Conservation (phyloP, 257 asterid genomes). For the Penstemon davidsonii region DNA sequence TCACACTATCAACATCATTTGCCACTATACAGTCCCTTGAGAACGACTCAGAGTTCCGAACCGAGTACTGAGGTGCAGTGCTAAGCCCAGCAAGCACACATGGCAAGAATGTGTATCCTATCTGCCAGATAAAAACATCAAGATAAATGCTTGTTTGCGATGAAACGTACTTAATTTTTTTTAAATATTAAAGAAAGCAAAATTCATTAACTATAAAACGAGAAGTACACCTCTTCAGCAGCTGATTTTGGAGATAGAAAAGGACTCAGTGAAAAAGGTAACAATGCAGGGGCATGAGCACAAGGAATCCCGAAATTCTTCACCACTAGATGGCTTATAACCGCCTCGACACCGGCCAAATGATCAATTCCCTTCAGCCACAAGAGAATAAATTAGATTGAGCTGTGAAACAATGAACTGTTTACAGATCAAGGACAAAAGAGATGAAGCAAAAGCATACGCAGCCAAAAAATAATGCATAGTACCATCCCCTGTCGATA, state of each 20-base stretch:
- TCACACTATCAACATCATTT: constrained; percentile 83
- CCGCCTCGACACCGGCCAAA: constrained; percentile 93
- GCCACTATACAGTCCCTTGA: constrained; percentile 50
- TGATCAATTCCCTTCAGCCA: constrained; percentile 69
- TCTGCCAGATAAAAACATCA: constrained; percentile 41
- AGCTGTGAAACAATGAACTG: not conserved
- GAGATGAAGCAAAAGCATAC: not conserved
- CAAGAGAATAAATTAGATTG: constrained; percentile 18
- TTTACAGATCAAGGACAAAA: not conserved
- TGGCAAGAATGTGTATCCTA: constrained; percentile 95
- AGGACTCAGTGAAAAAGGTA: constrained; percentile 54
- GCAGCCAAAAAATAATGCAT: constrained; percentile 9
- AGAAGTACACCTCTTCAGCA: constrained; percentile 74
- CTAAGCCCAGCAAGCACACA: constrained; percentile 94
- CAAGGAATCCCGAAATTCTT: constrained; percentile 75
- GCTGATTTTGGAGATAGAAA: constrained; percentile 75
- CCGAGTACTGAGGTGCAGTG: constrained; percentile 75
- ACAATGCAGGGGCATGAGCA: constrained; percentile 88
- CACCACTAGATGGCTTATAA: constrained; percentile 88
- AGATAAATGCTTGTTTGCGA: not conserved
- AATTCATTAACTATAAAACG: too few species aligned
- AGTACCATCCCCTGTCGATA: constrained; percentile 75
- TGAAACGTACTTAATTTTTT: too few species aligned
- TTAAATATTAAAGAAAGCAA: too few species aligned
- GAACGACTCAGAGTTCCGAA: constrained; percentile 31